Percentiles rank a stretch among this genome's conserved stretches.
Evolutionary conservation across 805 yeast genomes (phyloP).

Genomic region (Ogataea siamensis): DNA sequence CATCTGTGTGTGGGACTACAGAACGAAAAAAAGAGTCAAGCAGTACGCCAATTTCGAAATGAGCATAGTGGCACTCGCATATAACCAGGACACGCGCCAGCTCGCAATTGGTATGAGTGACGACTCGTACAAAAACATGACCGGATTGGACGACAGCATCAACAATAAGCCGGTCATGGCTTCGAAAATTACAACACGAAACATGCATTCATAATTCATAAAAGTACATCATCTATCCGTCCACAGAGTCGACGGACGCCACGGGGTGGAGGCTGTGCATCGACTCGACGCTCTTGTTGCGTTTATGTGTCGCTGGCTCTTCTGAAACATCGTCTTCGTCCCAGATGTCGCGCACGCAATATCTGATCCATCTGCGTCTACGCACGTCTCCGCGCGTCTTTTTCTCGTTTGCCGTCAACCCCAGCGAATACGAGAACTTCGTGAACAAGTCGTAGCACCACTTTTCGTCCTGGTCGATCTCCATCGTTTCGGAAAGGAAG

Average conservation of each 20-base stretch:
- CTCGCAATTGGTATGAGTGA: constrained; percentile 43
- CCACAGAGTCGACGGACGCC: constrained; percentile 15
- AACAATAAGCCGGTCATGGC: constrained; percentile 19
- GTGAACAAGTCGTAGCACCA: constrained; percentile 73
- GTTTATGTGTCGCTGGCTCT: constrained; percentile 2
- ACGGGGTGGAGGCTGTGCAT: constrained; percentile 10
- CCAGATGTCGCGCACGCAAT: constrained; percentile 33
- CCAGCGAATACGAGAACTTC: constrained; percentile 25
- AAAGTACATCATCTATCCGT: constrained; percentile 6
- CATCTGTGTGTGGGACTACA: constrained; percentile 34
- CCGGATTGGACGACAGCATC: constrained; percentile 17
- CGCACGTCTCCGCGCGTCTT: constrained; percentile 46
- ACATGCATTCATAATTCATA: constrained; percentile 14
- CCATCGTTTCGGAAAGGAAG: constrained; percentile 49
- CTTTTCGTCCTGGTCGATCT: constrained; percentile 69
- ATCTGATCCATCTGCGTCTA: constrained; percentile 67
- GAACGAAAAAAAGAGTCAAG: constrained; percentile 29
- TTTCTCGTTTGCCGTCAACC: constrained; percentile 16
- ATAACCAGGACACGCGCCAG: constrained; percentile 12
- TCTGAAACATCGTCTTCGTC: constrained; percentile 15
- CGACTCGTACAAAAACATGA: constrained; percentile 39
- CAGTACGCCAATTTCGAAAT: constrained; percentile 24
- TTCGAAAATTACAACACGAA: constrained; percentile 19
- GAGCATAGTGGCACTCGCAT: constrained; percentile 21
- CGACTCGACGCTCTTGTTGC: constrained; percentile 16